A percentile compares a stretch with the other conserved stretches of the same genome.
These are phyloP conservation scores for Dentipellis sp. DNA, from an alignment of 768 basidiomycete species.

Conservation along the genomic window DNA sequence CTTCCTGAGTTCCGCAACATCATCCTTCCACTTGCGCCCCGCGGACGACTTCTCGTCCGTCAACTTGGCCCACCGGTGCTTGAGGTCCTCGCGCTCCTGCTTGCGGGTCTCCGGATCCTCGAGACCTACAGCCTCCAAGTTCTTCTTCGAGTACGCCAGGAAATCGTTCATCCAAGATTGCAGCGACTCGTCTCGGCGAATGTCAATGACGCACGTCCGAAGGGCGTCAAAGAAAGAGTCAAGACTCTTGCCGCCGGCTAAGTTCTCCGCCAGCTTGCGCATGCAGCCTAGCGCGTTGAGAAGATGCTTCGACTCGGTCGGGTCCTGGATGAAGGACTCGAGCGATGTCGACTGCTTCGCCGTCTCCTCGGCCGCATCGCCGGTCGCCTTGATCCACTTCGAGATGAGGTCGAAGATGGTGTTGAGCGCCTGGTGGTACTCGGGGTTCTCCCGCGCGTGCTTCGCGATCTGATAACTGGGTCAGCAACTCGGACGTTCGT, in stretches of 20 bases:
- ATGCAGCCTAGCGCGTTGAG: constrained; percentile 37
- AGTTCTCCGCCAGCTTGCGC: constrained; percentile 38
- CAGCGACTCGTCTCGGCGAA: constrained; percentile 45
- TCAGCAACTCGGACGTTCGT: background rate
- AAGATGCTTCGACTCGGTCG: constrained; percentile 54
- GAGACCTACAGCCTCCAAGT: constrained; percentile 43
- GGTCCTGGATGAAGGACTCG: constrained; percentile 49
- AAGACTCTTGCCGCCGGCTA: constrained; percentile 40
- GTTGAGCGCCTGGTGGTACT: constrained; percentile 47
- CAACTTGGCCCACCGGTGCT: constrained; percentile 39
- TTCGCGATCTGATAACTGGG: constrained; percentile 42
- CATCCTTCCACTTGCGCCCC: constrained; percentile 41
- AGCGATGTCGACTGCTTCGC: constrained; percentile 34
- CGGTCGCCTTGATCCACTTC: constrained; percentile 44
- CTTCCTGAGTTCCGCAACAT: constrained; percentile 34
- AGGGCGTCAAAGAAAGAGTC: constrained; percentile 36
- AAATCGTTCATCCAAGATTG: constrained; percentile 47
- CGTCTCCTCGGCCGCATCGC: constrained; percentile 39
- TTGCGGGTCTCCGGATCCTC: constrained; percentile 38
- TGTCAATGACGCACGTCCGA: constrained; percentile 34
- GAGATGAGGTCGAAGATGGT: constrained; percentile 48
- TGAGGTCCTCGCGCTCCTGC: constrained; percentile 34
- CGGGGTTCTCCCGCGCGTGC: constrained; percentile 50
- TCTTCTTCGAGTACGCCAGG: constrained; percentile 34
- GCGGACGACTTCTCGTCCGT: constrained; percentile 33